Percentiles rank a stretch among this genome's conserved stretches.
phyloP scores from a whole-genome alignment of 1,139 yeast genomes.

The Debaryomyces singareniensis region DNA sequence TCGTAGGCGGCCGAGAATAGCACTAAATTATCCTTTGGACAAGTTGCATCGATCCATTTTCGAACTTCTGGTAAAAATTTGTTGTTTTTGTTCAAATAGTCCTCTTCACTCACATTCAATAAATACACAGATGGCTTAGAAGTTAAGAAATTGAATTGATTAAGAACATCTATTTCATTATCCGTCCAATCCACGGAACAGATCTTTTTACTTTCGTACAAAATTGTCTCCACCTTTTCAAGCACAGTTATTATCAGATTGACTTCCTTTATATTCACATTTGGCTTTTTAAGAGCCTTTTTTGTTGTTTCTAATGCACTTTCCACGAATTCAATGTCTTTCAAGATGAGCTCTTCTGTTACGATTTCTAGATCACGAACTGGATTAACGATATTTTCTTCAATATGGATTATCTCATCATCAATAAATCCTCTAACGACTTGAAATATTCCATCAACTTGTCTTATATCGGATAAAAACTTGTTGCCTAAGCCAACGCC shows the following conservation, averaged over 20 bases:
- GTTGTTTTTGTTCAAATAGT: conserved; percentile 39
- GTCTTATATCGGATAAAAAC: conserved; percentile 62
- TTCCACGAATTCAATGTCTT: conserved; percentile 65
- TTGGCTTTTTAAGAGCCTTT: conserved; percentile 38
- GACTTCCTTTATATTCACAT: conserved; percentile 16
- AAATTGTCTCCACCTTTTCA: conserved; percentile 40
- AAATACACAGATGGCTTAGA: conserved; percentile 65
- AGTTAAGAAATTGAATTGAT: conserved; percentile 55
- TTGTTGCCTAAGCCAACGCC: conserved; percentile 80
- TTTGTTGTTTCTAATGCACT: conserved; percentile 41
- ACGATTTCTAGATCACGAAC: conserved; percentile 62
- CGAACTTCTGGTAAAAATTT: conserved; percentile 38
- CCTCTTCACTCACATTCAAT: conserved; percentile 54
- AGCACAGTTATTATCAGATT: conserved; percentile 36
- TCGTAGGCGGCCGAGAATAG: conserved; percentile 60
- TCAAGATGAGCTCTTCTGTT: conserved; percentile 64
- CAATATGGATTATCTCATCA: conserved; percentile 69
- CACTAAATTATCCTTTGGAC: conserved; percentile 50
- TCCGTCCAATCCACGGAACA: conserved; percentile 43
- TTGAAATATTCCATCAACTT: conserved; percentile 71
- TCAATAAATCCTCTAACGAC: conserved; percentile 62
- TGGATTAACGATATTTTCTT: conserved; percentile 56
- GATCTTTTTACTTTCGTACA: conserved; percentile 57
- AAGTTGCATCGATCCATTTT: conserved; percentile 48
- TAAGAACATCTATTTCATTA: conserved; percentile 52